Evolutionary conservation across 306 rosid species (phyloP).

Genomic region (Vigna nakashimae): DNA sequence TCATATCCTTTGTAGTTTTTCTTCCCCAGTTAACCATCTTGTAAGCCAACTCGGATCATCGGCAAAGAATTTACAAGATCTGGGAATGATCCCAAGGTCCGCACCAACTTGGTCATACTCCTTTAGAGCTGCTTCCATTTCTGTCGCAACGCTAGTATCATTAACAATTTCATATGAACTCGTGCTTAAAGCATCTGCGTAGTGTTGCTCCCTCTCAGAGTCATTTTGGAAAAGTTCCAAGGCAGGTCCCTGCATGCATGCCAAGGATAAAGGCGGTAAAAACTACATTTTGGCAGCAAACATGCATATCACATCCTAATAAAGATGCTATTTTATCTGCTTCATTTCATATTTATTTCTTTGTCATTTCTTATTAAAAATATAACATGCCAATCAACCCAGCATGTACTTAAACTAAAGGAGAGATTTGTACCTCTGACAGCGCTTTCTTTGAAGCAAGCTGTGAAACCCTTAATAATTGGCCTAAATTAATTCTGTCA

Average conservation of each 20-base stretch:
- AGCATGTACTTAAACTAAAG: slow-evolving; percentile 19
- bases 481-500: no score
- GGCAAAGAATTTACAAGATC: slow-evolving; percentile 66
- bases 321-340: no score
- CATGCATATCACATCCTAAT: neutral
- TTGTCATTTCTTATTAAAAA: neutral
- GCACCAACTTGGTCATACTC: slow-evolving; percentile 82
- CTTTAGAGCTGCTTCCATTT: slow-evolving; percentile 85
- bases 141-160: slow-evolving; percentile 64
- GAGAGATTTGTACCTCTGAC: neutral
- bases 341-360: no score
- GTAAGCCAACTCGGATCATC: slow-evolving; percentile 95
- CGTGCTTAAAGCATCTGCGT: slow-evolving; percentile 65
- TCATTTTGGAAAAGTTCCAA: slow-evolving; percentile 72
- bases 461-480: no score
- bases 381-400: slow-evolving; percentile 8
- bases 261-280: neutral
- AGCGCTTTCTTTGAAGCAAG: neutral
- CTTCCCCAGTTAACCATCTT: slow-evolving; percentile 85
- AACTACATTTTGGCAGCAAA: neutral
- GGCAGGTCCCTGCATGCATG: slow-evolving; percentile 70
- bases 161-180: slow-evolving; percentile 61
- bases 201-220: slow-evolving; percentile 75
- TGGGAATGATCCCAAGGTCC: slow-evolving; percentile 86
- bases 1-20: slow-evolving; percentile 63